Evolutionary conservation across 345 rosid genomes (phyloP), one percentile per base, ranked within the genome.

Genomic region (Citrus sinensis): DNA sequence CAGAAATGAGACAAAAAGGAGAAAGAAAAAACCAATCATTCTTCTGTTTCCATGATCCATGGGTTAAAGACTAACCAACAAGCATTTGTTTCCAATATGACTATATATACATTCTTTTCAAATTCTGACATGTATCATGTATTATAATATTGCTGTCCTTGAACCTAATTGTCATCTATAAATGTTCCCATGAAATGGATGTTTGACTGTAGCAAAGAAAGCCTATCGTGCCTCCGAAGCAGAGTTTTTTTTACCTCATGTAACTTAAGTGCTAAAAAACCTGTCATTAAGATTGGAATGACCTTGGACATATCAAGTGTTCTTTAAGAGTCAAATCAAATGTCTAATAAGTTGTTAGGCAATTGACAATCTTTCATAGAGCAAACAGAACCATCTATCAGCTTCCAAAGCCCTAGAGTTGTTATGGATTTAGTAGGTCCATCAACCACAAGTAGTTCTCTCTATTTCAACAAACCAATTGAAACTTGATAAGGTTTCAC

Each of bases 381-480:
- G 27, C 24, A 1, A 75, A 30, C 6, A 19, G 46, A 64, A 63
- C 2, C 62, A n/a, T 76, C 60, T 8, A 46, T 75, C 60, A 49
- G 29, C 30, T 64, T 63, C 49, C 70, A 13, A 49, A 9, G 42
- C 60, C 30, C 20, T 9, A 13, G 37, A 9, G 22, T 27, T 59
- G 64, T 54, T 20, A 61, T 62, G 30, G 24, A 27, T 42, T 29
- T 65, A 71, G 32, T 79, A 76, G 72, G 63, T 66, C 71, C 61
- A 65, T 17, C 78, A 39, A 72, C 78, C 58, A 25, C 83, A 32
- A 73, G 27, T 49, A 75, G 75, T 63, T 68, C 58, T 61, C 70
- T 76, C 65, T 62, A 25, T 40, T 61, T 34, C 78, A 73, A 58
- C 74, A 51, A 79, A 32, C 59, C 60, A 74, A 42, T 22, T 13